Conservation (phyloP, 148 eudicot species). For the Camellia japonica region DNA sequence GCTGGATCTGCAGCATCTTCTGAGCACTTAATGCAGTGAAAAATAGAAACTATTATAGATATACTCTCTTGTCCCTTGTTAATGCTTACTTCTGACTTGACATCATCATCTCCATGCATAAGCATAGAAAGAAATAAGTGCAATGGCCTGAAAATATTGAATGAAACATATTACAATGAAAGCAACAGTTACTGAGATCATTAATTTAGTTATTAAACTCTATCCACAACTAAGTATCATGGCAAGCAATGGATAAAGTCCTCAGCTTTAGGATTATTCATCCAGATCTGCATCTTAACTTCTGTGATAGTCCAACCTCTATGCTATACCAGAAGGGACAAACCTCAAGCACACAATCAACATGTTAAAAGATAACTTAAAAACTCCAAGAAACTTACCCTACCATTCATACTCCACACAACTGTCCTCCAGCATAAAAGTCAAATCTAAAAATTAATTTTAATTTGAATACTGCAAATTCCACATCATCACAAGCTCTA, state of each 20-base stretch:
- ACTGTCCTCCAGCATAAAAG: too few relatives aligned
- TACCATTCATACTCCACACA: not conserved
- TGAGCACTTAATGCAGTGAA: slow-evolving; percentile 60
- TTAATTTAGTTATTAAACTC: not conserved
- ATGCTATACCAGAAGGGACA: not conserved
- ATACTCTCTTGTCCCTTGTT: slow-evolving; percentile 47
- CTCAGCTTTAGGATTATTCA: not conserved
- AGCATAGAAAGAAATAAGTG: slow-evolving; percentile 85
- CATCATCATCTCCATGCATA: slow-evolving; percentile 71
- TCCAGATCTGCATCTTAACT: not conserved
- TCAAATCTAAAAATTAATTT: too few relatives aligned
- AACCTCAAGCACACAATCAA: too few relatives aligned
- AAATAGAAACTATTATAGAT: slow-evolving; percentile 47
- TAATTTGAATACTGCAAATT: not conserved
- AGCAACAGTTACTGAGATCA: not conserved
- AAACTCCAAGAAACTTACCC: not conserved
- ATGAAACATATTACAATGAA: not conserved
- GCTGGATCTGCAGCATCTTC: slow-evolving; percentile 66
- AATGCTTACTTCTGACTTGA: slow-evolving; percentile 44
- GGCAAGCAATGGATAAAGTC: not conserved
- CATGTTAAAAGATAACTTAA: too few relatives aligned
- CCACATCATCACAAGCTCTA: not conserved
- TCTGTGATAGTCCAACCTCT: not conserved
- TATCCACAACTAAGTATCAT: not conserved
- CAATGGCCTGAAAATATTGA: slow-evolving; percentile 55